Conservation (phyloP, 371 early-diverging fungal species). For the Mortierella sp. region DNA sequence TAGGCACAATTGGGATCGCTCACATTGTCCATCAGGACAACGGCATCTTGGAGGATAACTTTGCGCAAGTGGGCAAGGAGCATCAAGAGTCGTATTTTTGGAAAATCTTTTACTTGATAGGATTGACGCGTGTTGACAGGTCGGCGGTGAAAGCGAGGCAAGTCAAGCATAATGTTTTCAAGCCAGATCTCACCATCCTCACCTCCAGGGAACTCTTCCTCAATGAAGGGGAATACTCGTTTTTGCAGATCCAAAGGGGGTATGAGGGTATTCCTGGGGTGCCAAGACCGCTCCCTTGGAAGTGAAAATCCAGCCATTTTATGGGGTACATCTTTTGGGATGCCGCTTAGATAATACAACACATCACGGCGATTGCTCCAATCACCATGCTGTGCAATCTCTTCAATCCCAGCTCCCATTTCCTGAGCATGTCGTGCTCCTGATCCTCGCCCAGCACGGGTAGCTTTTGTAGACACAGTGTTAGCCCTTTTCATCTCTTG, state of each 20-base stretch:
- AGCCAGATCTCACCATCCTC: slow-evolving; percentile 15
- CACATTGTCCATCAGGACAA: slow-evolving; percentile 10
- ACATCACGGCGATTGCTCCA: slow-evolving; percentile 9
- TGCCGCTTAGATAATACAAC: slow-evolving; percentile 18
- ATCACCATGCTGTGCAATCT: slow-evolving; percentile 26
- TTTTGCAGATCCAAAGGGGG: slow-evolving; percentile 26
- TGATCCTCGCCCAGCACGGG: slow-evolving; percentile 3
- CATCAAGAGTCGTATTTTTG: neutral
- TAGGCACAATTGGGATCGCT: slow-evolving; percentile 19
- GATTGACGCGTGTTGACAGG: neutral
- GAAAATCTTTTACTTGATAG: neutral
- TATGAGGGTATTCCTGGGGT: slow-evolving; percentile 19
- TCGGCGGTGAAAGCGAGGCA: neutral
- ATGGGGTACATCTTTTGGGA: slow-evolving; percentile 13
- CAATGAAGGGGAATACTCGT: slow-evolving; percentile 10
- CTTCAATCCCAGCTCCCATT: neutral
- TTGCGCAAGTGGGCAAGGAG: slow-evolving; percentile 36
- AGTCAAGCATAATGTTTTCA: slow-evolving; percentile 27
- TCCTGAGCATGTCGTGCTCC: slow-evolving; percentile 2
- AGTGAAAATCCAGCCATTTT: slow-evolving; percentile 16
- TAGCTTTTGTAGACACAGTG: neutral
- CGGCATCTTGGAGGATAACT: slow-evolving; percentile 38
- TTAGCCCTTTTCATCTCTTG: neutral
- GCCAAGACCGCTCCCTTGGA: slow-evolving; percentile 21
- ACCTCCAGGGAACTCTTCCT: neutral